Conservation (phyloP, 2,329 filamentous ascomycete genomes). For the Corinectria fuckeliana region DNA sequence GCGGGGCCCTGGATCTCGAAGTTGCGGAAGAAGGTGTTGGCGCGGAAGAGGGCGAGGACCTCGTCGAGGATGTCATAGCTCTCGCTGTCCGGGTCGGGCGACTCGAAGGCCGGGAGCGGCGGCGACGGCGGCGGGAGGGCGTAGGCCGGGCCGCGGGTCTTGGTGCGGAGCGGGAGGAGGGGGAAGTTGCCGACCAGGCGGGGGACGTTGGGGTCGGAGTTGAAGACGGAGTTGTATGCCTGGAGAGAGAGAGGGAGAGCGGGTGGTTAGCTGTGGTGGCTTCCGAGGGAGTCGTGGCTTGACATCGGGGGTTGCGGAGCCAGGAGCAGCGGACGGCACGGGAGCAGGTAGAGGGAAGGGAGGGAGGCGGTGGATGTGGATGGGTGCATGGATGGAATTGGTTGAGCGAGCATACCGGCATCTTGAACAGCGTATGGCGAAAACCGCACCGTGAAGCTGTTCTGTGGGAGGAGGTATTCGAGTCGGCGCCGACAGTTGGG, state of each 20-base stretch:
- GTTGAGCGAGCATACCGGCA: constrained; percentile 52
- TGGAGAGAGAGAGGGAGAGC: constrained; percentile 45
- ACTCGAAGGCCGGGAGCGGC: constrained; percentile 65
- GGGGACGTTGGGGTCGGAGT: constrained; percentile 73
- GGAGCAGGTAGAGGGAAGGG: constrained; percentile 5
- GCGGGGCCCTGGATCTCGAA: constrained; percentile 98
- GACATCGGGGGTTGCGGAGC: constrained; percentile 25
- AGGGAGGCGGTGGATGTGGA: background rate
- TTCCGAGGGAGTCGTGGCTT: constrained; percentile 11
- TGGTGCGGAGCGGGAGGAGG: constrained; percentile 90
- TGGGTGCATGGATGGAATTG: background rate
- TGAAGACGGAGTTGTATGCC: constrained; percentile 99
- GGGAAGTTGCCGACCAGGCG: constrained; percentile 86
- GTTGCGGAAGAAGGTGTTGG: constrained; percentile 99
- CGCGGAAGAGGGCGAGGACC: constrained; percentile 88
- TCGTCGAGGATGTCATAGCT: constrained; percentile 98
- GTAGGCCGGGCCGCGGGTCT: constrained; percentile 93
- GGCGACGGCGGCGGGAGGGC: constrained; percentile 70
- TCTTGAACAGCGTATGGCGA: constrained; percentile 45
- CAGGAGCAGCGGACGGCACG: constrained; percentile 21
- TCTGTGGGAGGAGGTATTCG: constrained; percentile 18
- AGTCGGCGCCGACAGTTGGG: constrained; percentile 32
- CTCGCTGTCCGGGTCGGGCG: constrained; percentile 82
- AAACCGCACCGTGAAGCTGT: constrained; percentile 33
- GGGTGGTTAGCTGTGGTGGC: constrained; percentile 28